Evolutionary conservation across 805 yeast genomes (phyloP).

Genomic region (Pichia nakasei): DNA sequence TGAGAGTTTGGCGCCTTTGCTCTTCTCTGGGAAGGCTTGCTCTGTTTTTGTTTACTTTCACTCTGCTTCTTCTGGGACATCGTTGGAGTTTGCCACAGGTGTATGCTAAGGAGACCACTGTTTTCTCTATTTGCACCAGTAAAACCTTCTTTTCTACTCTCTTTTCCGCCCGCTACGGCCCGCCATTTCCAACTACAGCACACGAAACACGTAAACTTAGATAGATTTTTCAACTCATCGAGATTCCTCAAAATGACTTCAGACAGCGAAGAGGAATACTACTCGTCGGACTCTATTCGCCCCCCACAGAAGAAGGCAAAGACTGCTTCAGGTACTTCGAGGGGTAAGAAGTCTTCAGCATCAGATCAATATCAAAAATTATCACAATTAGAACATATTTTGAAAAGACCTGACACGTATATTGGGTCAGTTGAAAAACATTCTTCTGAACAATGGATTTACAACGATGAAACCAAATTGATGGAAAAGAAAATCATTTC

Average conservation of each 20-base stretch:
- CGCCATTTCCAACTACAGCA: too few species aligned
- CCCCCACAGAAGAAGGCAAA: not conserved
- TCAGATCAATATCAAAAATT: slow-evolving; percentile 85
- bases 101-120: too few species aligned
- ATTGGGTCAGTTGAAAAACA: slow-evolving; percentile 88
- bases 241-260: not conserved
- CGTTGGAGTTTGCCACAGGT: too few species aligned
- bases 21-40: too few species aligned
- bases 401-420: slow-evolving; percentile 96
- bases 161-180: too few species aligned
- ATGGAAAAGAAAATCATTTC: slow-evolving; percentile 56
- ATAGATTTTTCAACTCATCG: not conserved
- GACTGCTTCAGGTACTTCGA: not conserved
- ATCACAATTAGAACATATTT: slow-evolving; percentile 90
- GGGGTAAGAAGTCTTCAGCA: slow-evolving; percentile 25
- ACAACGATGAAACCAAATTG: slow-evolving; percentile 51
- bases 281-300: not conserved
- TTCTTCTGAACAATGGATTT: slow-evolving; percentile 78
- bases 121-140: too few species aligned
- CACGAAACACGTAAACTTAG: not conserved
- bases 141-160: too few species aligned
- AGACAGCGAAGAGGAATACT: not conserved
- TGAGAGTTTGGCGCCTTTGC: too few species aligned
- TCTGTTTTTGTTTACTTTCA: too few species aligned
- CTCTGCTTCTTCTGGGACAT: too few species aligned